phyloP scores from a whole-genome alignment of 2,329 filamentous ascomycete genomes.

The Calycina marina region DNA sequence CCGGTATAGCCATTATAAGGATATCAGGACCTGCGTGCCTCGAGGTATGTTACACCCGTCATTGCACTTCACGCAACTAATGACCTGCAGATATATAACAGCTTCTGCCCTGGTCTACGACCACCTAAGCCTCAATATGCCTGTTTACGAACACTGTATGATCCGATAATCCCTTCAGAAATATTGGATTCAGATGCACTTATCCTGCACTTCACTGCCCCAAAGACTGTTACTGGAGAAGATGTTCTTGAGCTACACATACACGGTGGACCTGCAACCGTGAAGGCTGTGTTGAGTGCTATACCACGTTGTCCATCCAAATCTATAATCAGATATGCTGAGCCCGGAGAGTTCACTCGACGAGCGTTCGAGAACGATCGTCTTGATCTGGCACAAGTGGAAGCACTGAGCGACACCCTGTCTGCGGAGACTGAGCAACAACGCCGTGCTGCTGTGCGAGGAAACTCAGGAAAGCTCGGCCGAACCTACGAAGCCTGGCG shows the following conservation, averaged over 20 bases:
- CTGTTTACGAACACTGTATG: conserved; percentile 58
- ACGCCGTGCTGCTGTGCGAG: conserved; percentile 69
- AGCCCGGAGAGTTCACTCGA: conserved; percentile 88
- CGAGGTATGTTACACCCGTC: conserved; percentile 32
- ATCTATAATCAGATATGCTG: conserved; percentile 60
- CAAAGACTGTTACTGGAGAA: conserved; percentile 79
- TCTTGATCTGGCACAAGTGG: conserved; percentile 73
- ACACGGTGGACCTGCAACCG: conserved; percentile 82
- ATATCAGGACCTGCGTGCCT: conserved; percentile 68
- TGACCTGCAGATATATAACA: conserved; percentile 43
- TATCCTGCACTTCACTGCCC: conserved; percentile 61
- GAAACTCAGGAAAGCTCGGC: conserved; percentile 55
- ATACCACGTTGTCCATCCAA: conserved; percentile 40
- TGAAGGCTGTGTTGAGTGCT: conserved; percentile 70
- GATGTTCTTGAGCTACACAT: conserved; percentile 86
- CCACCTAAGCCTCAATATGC: conserved; percentile 49
- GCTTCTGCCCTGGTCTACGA: conserved; percentile 39
- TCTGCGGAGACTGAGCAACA: conserved; percentile 81
- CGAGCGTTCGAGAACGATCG: conserved; percentile 80
- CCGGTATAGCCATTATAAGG: conserved; percentile 81
- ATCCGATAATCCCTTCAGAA: conserved; percentile 30
- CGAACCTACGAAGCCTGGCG: conserved; percentile 76
- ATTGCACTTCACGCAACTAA: conserved; percentile 7
- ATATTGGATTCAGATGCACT: conserved; percentile 53
- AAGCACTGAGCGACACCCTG: conserved; percentile 47